Conservation (phyloP, 2,329 filamentous ascomycete species). For the Lizonia empirigonia region DNA sequence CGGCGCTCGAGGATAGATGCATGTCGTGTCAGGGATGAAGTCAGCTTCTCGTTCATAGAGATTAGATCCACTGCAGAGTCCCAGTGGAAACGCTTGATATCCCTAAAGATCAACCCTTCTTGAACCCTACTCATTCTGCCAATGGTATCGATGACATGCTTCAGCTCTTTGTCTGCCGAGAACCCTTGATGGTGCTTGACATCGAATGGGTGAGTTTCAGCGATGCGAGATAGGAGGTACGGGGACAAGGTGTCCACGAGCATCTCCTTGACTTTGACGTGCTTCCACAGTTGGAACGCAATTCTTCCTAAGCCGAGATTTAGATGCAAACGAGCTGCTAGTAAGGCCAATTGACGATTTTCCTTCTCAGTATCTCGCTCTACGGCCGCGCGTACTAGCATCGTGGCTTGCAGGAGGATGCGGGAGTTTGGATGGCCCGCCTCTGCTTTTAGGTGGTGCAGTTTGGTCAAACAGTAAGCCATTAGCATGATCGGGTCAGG, state of each 20-base stretch:
- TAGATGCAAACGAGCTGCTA: slow-evolving; percentile 42
- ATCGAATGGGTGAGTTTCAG: slow-evolving; percentile 43
- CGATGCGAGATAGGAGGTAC: slow-evolving; percentile 39
- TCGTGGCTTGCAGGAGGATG: slow-evolving; percentile 36
- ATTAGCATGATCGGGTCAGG: slow-evolving; percentile 29
- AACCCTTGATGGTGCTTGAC: slow-evolving; percentile 32
- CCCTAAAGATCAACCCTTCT: slow-evolving; percentile 32
- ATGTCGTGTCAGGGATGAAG: slow-evolving; percentile 39
- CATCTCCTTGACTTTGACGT: slow-evolving; percentile 43
- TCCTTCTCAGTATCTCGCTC: slow-evolving; percentile 32
- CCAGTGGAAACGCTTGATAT: slow-evolving; percentile 36
- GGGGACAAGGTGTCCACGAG: slow-evolving; percentile 42
- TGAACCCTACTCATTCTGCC: slow-evolving; percentile 37
- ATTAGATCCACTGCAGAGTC: slow-evolving; percentile 37
- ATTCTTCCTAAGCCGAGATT: slow-evolving; percentile 38
- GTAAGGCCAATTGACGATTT: slow-evolving; percentile 34
- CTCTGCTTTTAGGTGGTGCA: slow-evolving; percentile 23
- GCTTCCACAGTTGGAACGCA: slow-evolving; percentile 37
- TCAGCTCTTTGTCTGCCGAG: slow-evolving; percentile 38
- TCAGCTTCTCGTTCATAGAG: slow-evolving; percentile 32
- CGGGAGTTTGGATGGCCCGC: slow-evolving; percentile 17
- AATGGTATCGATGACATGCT: slow-evolving; percentile 35
- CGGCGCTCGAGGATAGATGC: slow-evolving; percentile 40
- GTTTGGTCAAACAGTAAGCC: slow-evolving; percentile 29
- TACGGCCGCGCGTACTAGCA: slow-evolving; percentile 34